These are phyloP conservation scores for Pseudogymnoascus sp. DNA, from an alignment of 2,329 filamentous ascomycete species.

Conservation along the genomic window DNA sequence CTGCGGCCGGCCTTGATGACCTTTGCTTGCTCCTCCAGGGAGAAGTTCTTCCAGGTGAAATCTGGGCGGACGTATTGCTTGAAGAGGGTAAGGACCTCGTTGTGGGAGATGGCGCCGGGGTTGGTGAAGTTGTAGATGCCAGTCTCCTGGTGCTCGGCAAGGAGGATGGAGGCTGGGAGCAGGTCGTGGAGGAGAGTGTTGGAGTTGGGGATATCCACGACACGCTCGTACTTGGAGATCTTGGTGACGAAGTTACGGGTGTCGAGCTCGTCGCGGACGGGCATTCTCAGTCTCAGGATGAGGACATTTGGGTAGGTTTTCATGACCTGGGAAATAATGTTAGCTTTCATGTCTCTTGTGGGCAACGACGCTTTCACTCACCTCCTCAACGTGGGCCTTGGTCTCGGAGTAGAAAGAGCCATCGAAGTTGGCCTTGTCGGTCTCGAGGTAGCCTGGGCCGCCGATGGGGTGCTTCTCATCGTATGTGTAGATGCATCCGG, in stretches of 20 bases:
- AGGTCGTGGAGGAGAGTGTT: constrained; percentile 61
- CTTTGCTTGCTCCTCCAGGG: constrained; percentile 58
- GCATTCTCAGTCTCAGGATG: constrained; percentile 62
- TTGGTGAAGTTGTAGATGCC: constrained; percentile 67
- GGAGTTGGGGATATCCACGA: constrained; percentile 63
- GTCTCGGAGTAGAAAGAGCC: constrained; percentile 64
- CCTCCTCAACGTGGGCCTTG: constrained; percentile 59
- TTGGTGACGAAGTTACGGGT: constrained; percentile 64
- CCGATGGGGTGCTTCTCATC: constrained; percentile 54
- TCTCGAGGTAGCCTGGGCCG: constrained; percentile 54
- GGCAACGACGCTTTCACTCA: constrained; percentile 29
- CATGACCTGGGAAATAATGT: constrained; percentile 42
- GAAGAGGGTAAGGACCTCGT: constrained; percentile 59
- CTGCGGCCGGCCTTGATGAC: constrained; percentile 61
- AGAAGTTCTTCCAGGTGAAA: constrained; percentile 61
- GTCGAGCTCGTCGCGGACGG: constrained; percentile 61
- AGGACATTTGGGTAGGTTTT: constrained; percentile 55
- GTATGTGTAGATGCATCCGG: constrained; percentile 62
- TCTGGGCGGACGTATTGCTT: constrained; percentile 55
- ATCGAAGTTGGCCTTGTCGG: constrained; percentile 56
- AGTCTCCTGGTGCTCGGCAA: constrained; percentile 55
- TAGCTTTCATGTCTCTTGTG: not conserved
- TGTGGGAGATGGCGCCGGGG: constrained; percentile 64
- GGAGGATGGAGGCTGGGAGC: constrained; percentile 52
- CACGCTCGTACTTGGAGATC: constrained; percentile 56